Evolutionary conservation across 1,139 yeast species (phyloP), one percentile per base, ranked within the genome.

Genomic region (Blastobotrys ciferrii): DNA sequence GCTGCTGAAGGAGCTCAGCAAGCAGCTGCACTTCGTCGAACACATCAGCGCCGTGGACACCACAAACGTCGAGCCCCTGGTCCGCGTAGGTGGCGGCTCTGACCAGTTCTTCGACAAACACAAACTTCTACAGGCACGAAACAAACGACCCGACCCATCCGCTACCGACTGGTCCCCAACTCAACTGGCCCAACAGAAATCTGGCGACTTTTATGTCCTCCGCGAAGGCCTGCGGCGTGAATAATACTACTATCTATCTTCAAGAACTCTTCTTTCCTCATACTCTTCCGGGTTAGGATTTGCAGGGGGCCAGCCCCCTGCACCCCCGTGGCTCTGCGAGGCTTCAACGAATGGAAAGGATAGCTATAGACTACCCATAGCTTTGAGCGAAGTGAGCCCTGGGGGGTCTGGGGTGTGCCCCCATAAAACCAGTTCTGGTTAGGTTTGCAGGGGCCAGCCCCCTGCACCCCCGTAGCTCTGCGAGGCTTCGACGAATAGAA

Each of bases 1-100:
- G 43, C 55, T 66, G 42, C 44, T 60, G 37, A 44, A 50, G 5
- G 67, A 67, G 42, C 58, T 69, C 31, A 54, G 58, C 18, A 63
- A 60, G 40, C 72, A 69, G 58, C 59, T 69, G 35, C 62, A 59
- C 30, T 68, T 69, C 51, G 69, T 69, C 1, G 67, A 67, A 53
- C 65, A 61, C 31, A 60, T 69, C 28, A 57, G 63, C 12, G 59
- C 58, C 12, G 67, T 67, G 2, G 64, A 68, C 36, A 67, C 72
- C 1, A 51, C 50, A 2, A 63, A 61, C 4, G 52, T 64, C 17
- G 60, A 56, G 45, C 72, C 72, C 3, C 53, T 69, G 15, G 61
- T 62, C 4, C 56, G 71, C 4, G 56, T 69, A 20, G 65, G 66
- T 19, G 61, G 60, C 7, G 48, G 48, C 4, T 49, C 56, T 25